Percentiles rank a stretch among this genome's conserved stretches.
Evolutionary conservation across 768 basidiomycete species (phyloP).

Genomic region (Mycena maculata): DNA sequence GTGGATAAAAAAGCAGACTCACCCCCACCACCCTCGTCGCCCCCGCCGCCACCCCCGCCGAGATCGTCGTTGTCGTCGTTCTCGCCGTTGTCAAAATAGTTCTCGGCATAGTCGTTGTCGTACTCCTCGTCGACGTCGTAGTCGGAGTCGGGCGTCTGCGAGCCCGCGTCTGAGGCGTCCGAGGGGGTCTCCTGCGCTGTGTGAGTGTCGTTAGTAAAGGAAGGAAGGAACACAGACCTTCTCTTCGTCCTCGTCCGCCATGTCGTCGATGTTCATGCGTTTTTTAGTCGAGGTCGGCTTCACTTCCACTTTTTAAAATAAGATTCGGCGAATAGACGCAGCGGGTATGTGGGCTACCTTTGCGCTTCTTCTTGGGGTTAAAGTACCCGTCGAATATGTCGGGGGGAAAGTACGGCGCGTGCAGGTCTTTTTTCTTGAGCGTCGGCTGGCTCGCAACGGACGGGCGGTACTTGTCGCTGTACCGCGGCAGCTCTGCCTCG

Average conservation of each 20-base stretch:
- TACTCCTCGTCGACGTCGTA: slow-evolving; percentile 93
- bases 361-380: slow-evolving; percentile 76
- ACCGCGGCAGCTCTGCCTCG: slow-evolving; percentile 76
- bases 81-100: slow-evolving; percentile 93
- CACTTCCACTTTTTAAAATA: slow-evolving; percentile 40
- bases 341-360: slow-evolving; percentile 47
- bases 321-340: neutral
- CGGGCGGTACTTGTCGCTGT: slow-evolving; percentile 86
- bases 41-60: slow-evolving; percentile 75
- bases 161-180: slow-evolving; percentile 75
- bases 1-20: neutral
- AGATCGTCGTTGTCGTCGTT: slow-evolving; percentile 83
- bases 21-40: slow-evolving; percentile 66
- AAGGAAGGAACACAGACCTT: slow-evolving; percentile 47
- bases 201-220: neutral
- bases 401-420: slow-evolving; percentile 81
- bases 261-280: slow-evolving; percentile 72
- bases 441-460: slow-evolving; percentile 69
- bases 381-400: slow-evolving; percentile 85
- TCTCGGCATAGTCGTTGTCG: slow-evolving; percentile 91
- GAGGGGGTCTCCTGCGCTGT: slow-evolving; percentile 72
- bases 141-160: slow-evolving; percentile 74
- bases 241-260: slow-evolving; percentile 74
- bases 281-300: slow-evolving; percentile 49
- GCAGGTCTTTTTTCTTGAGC: slow-evolving; percentile 76